Evolutionary conservation across 2,329 filamentous ascomycete genomes (phyloP), one percentile per base, ranked within the genome.

Genomic region (Arthrinium puccinioides): DNA sequence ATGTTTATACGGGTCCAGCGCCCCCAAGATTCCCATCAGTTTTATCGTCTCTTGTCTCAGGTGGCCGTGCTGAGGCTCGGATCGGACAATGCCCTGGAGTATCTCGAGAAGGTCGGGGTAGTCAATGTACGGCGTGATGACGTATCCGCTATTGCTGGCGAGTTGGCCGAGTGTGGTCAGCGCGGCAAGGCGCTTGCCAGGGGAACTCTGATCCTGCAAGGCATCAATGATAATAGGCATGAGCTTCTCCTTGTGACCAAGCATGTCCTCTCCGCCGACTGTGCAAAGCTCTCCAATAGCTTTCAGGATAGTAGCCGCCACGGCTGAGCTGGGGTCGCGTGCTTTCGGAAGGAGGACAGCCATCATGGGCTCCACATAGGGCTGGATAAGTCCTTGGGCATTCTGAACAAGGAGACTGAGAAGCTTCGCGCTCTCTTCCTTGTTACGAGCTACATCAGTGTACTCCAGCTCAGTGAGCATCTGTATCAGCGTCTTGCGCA

Each of bases 221-320:
- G 90, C 89, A 43, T 92, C 84, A 41, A 98, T 82, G 50, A 98
- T 94, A 43, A 97, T 83, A 1, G 87, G 87, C 90, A 97, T 98
- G 24, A 98, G 73, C 36, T 84, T 75, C 23, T 88, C 84, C 51
- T 97, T 87, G 63, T 97, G 96, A 9, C 82, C 79, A 45, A 86
- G 76, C 85, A 98, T 96, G 49, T 94, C 87, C 46, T 94, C 85
- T 3, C 92, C 90, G 10, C 92, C 92, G 28, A 98, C 90, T 4
- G 84, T 90, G 7, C 90, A 88, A 39, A 98, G 74, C 59, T 98
- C 89, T 33, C 92, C 92, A 44, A 98, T 87, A 6, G 92, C 90
- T 59, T 89, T 87, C 36, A 98, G 70, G n/a, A 94, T 94, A 3
- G 89, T 95, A 2, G 92, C 87, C 16, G 92, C 89, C 11, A 98